phyloP scores from a whole-genome alignment of 352 stramenopile species.

The Pythium utonaiense region DNA sequence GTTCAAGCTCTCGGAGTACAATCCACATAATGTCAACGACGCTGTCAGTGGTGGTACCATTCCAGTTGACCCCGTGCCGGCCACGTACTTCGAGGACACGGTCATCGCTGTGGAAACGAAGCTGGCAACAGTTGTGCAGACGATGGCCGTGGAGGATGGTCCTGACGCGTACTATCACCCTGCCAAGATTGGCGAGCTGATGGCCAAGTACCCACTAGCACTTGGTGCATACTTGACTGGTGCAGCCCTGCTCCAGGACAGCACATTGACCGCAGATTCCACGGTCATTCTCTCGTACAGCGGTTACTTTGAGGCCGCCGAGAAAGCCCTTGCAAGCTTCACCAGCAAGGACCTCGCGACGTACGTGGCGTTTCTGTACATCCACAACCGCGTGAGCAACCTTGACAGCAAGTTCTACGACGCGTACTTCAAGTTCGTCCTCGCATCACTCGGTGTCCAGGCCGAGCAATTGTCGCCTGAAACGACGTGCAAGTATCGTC shows the following conservation, averaged over 20 bases:
- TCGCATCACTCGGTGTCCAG: slow-evolving; percentile 62
- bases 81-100: slow-evolving; percentile 25
- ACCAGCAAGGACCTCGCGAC: slow-evolving; percentile 47
- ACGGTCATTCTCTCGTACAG: slow-evolving; percentile 48
- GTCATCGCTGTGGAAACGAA: slow-evolving; percentile 73
- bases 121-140: slow-evolving; percentile 54
- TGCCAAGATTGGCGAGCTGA: slow-evolving; percentile 71
- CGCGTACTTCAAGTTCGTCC: slow-evolving; percentile 89
- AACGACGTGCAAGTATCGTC: slow-evolving; percentile 52
- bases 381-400: slow-evolving; percentile 36
- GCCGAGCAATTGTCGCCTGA: slow-evolving; percentile 52
- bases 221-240: slow-evolving; percentile 52
- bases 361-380: slow-evolving; percentile 52
- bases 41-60: slow-evolving; percentile 2
- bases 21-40: too few relatives aligned
- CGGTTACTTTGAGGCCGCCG: slow-evolving; percentile 48
- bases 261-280: slow-evolving; percentile 33
- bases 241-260: slow-evolving; percentile 32
- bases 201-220: slow-evolving; percentile 41
- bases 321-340: slow-evolving; percentile 31
- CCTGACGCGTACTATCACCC: slow-evolving; percentile 73
- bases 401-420: slow-evolving; percentile 68
- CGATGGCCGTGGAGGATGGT: slow-evolving; percentile 43
- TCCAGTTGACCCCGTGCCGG: neutral
- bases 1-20: slow-evolving; percentile 33